Evolutionary conservation across 2,329 filamentous ascomycete genomes (phyloP), one percentile per base, ranked within the genome.

Genomic region (Mariannaea elegans): DNA sequence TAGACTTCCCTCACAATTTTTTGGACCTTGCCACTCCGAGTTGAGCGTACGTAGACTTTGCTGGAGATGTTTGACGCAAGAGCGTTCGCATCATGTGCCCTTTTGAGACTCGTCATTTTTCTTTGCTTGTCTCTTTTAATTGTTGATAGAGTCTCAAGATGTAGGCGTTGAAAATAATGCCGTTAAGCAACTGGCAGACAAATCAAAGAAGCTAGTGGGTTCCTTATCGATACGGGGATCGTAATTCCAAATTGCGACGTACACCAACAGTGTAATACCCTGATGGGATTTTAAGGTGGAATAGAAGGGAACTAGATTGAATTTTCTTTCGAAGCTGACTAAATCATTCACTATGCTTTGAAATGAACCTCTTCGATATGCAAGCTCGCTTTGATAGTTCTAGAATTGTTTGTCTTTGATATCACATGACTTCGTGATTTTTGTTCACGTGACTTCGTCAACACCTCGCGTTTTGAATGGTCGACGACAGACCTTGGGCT

Each of bases 1-100:
- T 99, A 99, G 64, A 98, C 85, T 81, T 99, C 95, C 72, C 94
- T 89, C 67, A 99, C 95, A 73, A 99, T 96, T 84, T 99, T 99
- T 78, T 98, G 95, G 61, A 98, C 94, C 81, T 97, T 97, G 77
- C 95, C 95, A 77, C 89, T 95, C 78, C 92, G 94, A 46, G 94
- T 97, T 23, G 95, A 97, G 61, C 95, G 87, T 65, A 99, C 92
- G 74, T 96, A 99, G 71, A 96, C 88, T 80, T 98, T 99, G 85
- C 91, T 97, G 29, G 93, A 94, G 65, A 98, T 90, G 73, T 91
- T 97, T 45, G 89, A 82, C 27, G 88, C 84, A 61, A 81, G 75
- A 10, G 84, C 78, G 55, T 87, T 84, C 23, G 79, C 76, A 23
- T 81, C 82, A 44, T 81, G 73, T 8, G 82, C 80, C 72, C 87